A percentile compares a stretch with the other conserved stretches of the same genome.
phyloP scores from a whole-genome alignment of 139 green algal species.

The Desmodesmus armatus region DNA sequence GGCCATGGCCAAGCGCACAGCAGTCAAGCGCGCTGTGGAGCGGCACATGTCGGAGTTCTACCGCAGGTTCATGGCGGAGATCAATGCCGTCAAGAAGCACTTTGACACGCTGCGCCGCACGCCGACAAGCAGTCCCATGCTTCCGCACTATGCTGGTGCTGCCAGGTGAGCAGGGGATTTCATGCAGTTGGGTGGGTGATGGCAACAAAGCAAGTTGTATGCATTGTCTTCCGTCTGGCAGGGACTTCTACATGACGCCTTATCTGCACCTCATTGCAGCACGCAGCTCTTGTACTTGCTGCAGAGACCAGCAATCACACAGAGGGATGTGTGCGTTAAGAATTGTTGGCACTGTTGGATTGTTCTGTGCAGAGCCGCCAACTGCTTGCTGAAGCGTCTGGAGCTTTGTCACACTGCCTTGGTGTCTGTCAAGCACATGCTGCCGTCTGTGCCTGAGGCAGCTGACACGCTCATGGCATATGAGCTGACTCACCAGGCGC shows the following conservation, averaged over 20 bases:
- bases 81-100: constrained; percentile 85
- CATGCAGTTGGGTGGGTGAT: too few species aligned
- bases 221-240: too few species aligned
- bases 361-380: constrained; percentile 53
- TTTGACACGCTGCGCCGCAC: constrained; percentile 75
- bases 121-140: constrained; percentile 69
- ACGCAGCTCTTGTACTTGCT: too few species aligned
- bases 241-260: too few species aligned
- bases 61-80: constrained; percentile 75
- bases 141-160: constrained; percentile 78
- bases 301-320: too few species aligned
- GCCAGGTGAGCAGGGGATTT: constrained; percentile 46
- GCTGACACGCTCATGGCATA: constrained; percentile 75
- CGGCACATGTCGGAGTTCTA: constrained; percentile 84
- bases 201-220: too few species aligned
- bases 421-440: constrained; percentile 63
- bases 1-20: constrained; percentile 73
- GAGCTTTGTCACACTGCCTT: constrained; percentile 55
- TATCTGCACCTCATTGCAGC: too few species aligned
- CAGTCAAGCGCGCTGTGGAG: constrained; percentile 73
- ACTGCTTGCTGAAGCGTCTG: constrained; percentile 69
- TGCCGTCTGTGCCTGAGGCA: constrained; percentile 73
- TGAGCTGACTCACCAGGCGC: constrained; percentile 70
- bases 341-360: not conserved
- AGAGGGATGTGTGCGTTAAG: too few species aligned